Evolutionary conservation across 73 alveolate species (phyloP).

Genomic region (Breviolum minutum): DNA sequence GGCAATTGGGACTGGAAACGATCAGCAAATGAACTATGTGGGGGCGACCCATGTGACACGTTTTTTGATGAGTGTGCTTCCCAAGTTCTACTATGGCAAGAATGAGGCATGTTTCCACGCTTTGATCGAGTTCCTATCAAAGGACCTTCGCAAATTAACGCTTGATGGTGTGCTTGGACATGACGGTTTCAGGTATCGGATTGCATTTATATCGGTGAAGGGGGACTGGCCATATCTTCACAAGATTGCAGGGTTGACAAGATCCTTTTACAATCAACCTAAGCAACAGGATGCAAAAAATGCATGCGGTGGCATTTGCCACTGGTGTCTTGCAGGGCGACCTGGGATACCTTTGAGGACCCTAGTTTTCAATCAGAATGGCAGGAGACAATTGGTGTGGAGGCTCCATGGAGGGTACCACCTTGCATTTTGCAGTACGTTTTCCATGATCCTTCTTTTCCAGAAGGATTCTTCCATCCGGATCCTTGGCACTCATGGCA

Average conservation of each 20-base stretch:
- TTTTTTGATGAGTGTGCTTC: background rate
- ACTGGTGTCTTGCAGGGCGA: background rate
- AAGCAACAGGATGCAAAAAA: background rate
- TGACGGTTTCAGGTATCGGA: background rate
- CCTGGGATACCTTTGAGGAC: background rate
- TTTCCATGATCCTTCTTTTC: background rate
- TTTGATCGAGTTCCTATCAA: background rate
- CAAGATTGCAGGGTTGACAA: background rate
- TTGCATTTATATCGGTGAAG: background rate
- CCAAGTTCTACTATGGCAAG: background rate
- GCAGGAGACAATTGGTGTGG: background rate
- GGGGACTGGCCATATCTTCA: background rate
- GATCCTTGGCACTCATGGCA: conserved; percentile 33
- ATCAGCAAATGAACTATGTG: background rate
- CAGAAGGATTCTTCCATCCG: background rate
- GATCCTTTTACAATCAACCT: background rate
- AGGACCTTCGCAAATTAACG: background rate
- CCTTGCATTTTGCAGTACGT: background rate
- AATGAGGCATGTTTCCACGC: background rate
- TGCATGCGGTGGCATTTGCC: conserved; percentile 27
- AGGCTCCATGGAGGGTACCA: background rate
- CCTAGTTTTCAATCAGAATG: background rate
- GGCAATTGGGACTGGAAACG: too few relatives aligned
- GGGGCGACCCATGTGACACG: background rate
- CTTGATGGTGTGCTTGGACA: background rate